A percentile compares a stretch with the other conserved stretches of the same genome.
Evolutionary conservation across 2,329 filamentous ascomycete genomes (phyloP).

Genomic region (Colletotrichum brevisporum): DNA sequence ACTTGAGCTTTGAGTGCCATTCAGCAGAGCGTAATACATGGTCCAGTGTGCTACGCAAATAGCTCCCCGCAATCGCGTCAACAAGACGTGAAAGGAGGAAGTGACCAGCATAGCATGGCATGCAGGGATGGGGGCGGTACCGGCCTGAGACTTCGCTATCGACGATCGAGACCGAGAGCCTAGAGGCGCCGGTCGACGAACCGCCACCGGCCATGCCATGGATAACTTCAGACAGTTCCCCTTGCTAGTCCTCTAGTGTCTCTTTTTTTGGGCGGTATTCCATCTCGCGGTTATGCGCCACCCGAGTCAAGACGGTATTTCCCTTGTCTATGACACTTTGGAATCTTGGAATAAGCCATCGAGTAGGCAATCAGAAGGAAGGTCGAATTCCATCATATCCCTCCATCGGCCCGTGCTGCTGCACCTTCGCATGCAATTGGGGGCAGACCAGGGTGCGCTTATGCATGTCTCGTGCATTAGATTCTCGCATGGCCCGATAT

Average conservation of each 20-base stretch:
- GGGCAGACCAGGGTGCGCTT: not conserved
- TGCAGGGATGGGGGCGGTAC: constrained; percentile 12
- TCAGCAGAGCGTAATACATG: not conserved
- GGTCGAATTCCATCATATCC: not conserved
- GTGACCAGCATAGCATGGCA: not conserved
- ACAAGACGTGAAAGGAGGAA: not conserved
- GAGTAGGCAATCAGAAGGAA: not conserved
- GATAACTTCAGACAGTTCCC: constrained; percentile 13
- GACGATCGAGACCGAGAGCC: not conserved
- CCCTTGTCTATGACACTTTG: constrained; percentile 19
- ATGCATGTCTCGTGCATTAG: constrained; percentile 23
- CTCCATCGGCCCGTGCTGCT: not conserved
- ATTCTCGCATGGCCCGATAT: constrained; percentile 5
- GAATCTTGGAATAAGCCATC: constrained; percentile 18
- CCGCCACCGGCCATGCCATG: not conserved
- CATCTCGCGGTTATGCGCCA: constrained; percentile 10
- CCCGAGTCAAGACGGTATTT: constrained; percentile 31
- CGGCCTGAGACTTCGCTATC: constrained; percentile 14
- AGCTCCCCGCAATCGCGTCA: constrained; percentile 22
- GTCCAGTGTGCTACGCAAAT: not conserved
- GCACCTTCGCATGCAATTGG: constrained; percentile 5
- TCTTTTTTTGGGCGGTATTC: constrained; percentile 14
- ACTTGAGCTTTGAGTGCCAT: not conserved
- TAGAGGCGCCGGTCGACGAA: constrained; percentile 7
- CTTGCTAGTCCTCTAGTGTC: constrained; percentile 21